Conservation (phyloP, 164 flowering plant species). For the Houttuynia cordata region DNA sequence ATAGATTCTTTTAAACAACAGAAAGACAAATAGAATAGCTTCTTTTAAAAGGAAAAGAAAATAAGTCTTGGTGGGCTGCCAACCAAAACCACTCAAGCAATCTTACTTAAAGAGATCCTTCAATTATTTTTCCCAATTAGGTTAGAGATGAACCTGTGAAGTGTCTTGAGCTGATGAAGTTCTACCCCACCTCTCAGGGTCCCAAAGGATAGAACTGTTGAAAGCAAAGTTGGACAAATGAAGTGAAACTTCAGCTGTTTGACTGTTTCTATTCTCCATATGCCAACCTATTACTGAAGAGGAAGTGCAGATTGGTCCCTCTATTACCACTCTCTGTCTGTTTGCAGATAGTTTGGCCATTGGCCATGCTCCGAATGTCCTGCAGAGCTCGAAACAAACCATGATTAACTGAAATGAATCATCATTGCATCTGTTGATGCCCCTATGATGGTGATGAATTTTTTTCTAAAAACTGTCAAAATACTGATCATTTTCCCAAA, state of each 20-base stretch:
- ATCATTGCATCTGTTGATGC: no score
- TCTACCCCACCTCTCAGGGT: constrained; percentile 96
- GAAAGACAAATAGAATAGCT: not conserved
- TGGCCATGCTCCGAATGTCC: constrained; percentile 88
- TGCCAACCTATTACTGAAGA: constrained; percentile 87
- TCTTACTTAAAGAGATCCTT: not conserved
- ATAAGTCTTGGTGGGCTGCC: not conserved
- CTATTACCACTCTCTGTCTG: constrained; percentile 43
- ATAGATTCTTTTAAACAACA: no score
- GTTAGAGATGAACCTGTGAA: constrained; percentile 42
- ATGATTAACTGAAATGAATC: not conserved
- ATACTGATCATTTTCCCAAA: no score
- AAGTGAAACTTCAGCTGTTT: constrained; percentile 22
- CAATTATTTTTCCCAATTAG: not conserved
- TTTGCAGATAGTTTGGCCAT: constrained; percentile 52
- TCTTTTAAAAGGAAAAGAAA: not conserved
- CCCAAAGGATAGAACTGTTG: constrained; percentile 94
- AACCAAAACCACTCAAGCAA: not conserved
- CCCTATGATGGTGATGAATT: no score
- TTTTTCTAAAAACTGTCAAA: no score
- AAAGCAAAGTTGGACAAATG: constrained; percentile 69
- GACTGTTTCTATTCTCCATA: constrained; percentile 26
- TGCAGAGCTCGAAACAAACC: constrained; percentile 10
- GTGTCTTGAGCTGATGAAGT: constrained; percentile 46
- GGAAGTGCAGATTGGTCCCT: constrained; percentile 83